Base-by-base conservation (phyloP, 176 grass and related monocot species). In the Oryza glumipatula region DNA sequence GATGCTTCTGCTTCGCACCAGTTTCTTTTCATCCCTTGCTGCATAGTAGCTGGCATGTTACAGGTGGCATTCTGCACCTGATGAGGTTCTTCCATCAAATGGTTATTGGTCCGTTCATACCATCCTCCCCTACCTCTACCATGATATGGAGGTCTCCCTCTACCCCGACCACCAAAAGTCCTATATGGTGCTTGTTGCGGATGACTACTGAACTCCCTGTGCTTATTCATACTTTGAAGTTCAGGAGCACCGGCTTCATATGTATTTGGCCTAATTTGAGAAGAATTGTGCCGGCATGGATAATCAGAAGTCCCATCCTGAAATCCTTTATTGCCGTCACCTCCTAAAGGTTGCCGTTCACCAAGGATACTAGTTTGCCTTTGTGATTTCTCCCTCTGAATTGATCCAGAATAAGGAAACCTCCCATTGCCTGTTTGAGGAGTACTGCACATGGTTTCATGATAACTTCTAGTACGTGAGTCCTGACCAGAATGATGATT, bases 21-120 rank as follows among this genome's bases (percentile, higher is more conserved):
- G 45, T 86, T 45, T 67, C 88, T 90, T 77, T 86, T 90, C 48
- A 58, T 28, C 58, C 83, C 88, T 61, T 24, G 21, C 61, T 90
- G 79, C 67, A 46, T 74, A 17, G 67, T n/a, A 68, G 9, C 47
- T 78, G 26, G 83, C 28, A 58, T 39, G 16, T 73, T 48, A 60
- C 21, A 21, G 7, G 38, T 26, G 36, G 26, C 49, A 39, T 73
- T 72, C 73, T 68, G 65, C 32, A 26, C 67, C 56, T 76, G 67
- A 70, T 46, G 67, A 78, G 67, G 36, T 45, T 67, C 56, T 79
- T 73, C 79, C 61, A 39, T 73, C 58, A 17, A 38, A 77, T 11
- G 61, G 36, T 83, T 83, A 78, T 48, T 70, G 16, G 33, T 43
- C 75, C 51, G 83, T 24, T 63, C 88, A 78, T 44, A 17, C 68